phyloP scores from a whole-genome alignment of 257 asterid genomes.

The Fraxinus quadrangulata region DNA sequence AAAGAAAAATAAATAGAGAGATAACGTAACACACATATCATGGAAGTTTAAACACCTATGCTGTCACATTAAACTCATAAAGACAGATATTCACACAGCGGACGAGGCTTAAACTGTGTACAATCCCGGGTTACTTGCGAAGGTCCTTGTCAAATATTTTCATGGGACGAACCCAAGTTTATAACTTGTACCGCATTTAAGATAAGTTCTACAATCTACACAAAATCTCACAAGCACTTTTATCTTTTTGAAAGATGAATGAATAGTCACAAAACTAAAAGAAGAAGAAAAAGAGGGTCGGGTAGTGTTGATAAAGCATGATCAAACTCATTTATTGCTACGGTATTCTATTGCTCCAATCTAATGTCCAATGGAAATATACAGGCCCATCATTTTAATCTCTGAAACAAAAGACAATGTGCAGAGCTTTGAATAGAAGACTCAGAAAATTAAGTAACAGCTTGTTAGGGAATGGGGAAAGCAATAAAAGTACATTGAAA shows the following conservation, averaged over 20 bases:
- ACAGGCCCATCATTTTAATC: not conserved
- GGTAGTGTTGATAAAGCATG: not conserved
- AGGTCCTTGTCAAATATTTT: not conserved
- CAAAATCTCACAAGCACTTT: not conserved
- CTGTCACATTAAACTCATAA: not conserved
- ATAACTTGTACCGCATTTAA: not conserved
- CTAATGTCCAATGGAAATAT: not conserved
- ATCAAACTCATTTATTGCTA: not conserved
- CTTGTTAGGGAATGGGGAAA: not conserved
- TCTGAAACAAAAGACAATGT: not conserved
- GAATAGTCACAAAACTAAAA: not conserved
- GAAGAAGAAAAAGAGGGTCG: not conserved
- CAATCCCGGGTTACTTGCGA: not conserved
- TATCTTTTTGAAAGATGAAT: not conserved
- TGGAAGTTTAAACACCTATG: not conserved
- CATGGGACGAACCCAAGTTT: not conserved
- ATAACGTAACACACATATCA: not conserved
- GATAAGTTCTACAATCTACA: not conserved
- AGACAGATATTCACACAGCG: not conserved
- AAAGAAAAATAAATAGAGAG: not conserved
- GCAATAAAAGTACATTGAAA: not conserved
- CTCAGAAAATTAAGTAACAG: not conserved
- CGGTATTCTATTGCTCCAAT: not conserved
- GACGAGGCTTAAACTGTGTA: not conserved
- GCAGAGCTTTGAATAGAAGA: not conserved